Conservation (phyloP, 208 protist species). For the Blastocrithidia nonstop region DNA sequence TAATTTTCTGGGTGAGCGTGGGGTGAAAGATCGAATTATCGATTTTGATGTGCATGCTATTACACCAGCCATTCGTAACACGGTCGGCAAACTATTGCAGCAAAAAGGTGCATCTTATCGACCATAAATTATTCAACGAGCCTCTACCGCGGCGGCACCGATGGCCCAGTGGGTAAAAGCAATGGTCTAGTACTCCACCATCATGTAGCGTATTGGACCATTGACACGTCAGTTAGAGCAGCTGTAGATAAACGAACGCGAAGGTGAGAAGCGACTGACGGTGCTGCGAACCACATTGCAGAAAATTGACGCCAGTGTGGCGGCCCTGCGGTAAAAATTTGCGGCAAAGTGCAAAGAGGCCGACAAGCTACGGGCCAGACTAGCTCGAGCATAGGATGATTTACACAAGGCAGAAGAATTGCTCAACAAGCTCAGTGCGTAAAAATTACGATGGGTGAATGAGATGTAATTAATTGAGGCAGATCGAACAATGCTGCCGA, state of each 20-base stretch:
- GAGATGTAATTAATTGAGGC: slow-evolving; percentile 56
- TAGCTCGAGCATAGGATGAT: slow-evolving; percentile 81
- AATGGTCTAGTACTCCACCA: slow-evolving; percentile 89
- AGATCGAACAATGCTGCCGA: slow-evolving; percentile 59
- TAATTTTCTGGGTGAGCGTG: slow-evolving; percentile 86
- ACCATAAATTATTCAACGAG: slow-evolving; percentile 80
- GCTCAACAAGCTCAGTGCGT: slow-evolving; percentile 89
- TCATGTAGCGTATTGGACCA: slow-evolving; percentile 85
- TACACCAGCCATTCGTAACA: slow-evolving; percentile 66
- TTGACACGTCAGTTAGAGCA: slow-evolving; percentile 73
- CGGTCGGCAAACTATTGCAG: slow-evolving; percentile 70
- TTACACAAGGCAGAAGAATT: slow-evolving; percentile 85
- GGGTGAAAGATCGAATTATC: slow-evolving; percentile 91
- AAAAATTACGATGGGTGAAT: slow-evolving; percentile 88
- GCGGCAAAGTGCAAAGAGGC: slow-evolving; percentile 89
- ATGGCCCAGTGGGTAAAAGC: slow-evolving; percentile 96
- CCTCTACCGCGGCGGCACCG: slow-evolving; percentile 87
- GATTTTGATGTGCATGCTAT: slow-evolving; percentile 91
- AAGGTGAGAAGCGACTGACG: slow-evolving; percentile 63
- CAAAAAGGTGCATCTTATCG: slow-evolving; percentile 87
- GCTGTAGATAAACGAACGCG: slow-evolving; percentile 59
- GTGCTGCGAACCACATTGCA: slow-evolving; percentile 69
- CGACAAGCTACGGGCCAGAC: slow-evolving; percentile 63
- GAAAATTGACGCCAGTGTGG: slow-evolving; percentile 79
- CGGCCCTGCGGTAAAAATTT: slow-evolving; percentile 65